These are phyloP conservation scores for Salmacisia buchloeana DNA, from an alignment of 1,284 basidiomycete genomes.

Conservation along the genomic window DNA sequence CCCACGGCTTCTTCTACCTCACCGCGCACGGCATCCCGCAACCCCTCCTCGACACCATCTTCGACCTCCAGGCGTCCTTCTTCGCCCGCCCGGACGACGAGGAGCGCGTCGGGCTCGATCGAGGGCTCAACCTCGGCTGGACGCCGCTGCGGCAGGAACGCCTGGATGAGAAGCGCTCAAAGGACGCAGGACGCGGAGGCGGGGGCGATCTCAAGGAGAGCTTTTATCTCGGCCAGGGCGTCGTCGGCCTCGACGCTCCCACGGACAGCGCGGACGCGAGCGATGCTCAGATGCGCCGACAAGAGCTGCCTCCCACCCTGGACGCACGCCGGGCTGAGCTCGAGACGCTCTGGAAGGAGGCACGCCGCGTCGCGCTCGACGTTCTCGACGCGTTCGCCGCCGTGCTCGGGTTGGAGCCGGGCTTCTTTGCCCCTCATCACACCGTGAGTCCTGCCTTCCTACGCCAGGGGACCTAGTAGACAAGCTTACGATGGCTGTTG, in stretches of 20 bases:
- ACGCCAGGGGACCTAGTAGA: not conserved
- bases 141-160: conserved; percentile 15
- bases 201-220: conserved; percentile 41
- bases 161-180: conserved; percentile 20
- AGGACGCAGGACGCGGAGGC: too few species aligned
- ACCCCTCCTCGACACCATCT: conserved; percentile 23
- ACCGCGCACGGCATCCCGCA: conserved; percentile 25
- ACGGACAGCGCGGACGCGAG: conserved; percentile 6
- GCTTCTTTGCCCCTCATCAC: conserved; percentile 16
- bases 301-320: conserved; percentile 25
- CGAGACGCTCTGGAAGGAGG: conserved; percentile 23
- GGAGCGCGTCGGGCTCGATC: conserved; percentile 16
- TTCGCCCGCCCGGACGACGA: conserved; percentile 16
- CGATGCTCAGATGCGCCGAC: conserved; percentile 10
- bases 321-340: conserved; percentile 13
- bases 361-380: conserved; percentile 21
- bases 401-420: conserved; percentile 20
- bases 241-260: conserved; percentile 10
- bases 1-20: conserved; percentile 39
- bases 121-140: conserved; percentile 26
- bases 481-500: not conserved
- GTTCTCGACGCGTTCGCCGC: conserved; percentile 29
- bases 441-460: not conserved
- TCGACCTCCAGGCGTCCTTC: conserved; percentile 22
- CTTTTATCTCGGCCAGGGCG: conserved; percentile 26